Evolutionary conservation across 164 flowering plant genomes (phyloP).

Genomic region (Stephania japonica): DNA sequence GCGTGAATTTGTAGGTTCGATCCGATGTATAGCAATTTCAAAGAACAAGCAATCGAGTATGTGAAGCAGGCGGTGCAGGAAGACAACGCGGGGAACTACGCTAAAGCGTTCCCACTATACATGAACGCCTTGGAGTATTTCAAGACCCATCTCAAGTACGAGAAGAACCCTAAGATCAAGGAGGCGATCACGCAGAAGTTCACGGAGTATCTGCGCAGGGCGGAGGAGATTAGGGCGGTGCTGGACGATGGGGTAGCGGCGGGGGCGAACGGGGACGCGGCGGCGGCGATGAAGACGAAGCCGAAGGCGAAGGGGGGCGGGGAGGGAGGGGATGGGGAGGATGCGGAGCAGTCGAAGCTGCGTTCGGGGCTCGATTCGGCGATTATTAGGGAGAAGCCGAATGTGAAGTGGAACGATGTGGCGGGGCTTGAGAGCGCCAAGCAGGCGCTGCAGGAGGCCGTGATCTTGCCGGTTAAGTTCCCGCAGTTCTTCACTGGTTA

Average conservation of each 20-base stretch:
- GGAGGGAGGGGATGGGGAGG: slow-evolving; percentile 39
- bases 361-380: slow-evolving; percentile 82
- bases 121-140: slow-evolving; percentile 97
- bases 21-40: slow-evolving; percentile 92
- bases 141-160: slow-evolving; percentile 88
- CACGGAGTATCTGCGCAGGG: slow-evolving; percentile 89
- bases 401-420: slow-evolving; percentile 95
- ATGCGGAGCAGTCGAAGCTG: slow-evolving; percentile 79
- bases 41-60: slow-evolving; percentile 94
- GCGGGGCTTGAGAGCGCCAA: slow-evolving; percentile 96
- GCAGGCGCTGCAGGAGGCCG: slow-evolving; percentile 86
- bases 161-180: slow-evolving; percentile 90
- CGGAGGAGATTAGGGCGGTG: slow-evolving; percentile 95
- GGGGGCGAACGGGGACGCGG: slow-evolving; percentile 67
- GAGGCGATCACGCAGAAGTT: slow-evolving; percentile 94
- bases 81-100: slow-evolving; percentile 92
- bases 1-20: not conserved
- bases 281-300: slow-evolving; percentile 73
- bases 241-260: slow-evolving; percentile 87
- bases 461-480: slow-evolving; percentile 78
- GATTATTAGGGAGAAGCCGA: slow-evolving; percentile 90
- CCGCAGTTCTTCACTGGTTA: slow-evolving; percentile 84
- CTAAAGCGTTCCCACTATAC: slow-evolving; percentile 88
- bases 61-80: slow-evolving; percentile 94
- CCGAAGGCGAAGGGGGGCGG: slow-evolving; percentile 69